A percentile compares a stretch with the other conserved stretches of the same genome.
Conservation (phyloP, 73 alveolate genomes). For the Paramecium tetraurelia region DNA sequence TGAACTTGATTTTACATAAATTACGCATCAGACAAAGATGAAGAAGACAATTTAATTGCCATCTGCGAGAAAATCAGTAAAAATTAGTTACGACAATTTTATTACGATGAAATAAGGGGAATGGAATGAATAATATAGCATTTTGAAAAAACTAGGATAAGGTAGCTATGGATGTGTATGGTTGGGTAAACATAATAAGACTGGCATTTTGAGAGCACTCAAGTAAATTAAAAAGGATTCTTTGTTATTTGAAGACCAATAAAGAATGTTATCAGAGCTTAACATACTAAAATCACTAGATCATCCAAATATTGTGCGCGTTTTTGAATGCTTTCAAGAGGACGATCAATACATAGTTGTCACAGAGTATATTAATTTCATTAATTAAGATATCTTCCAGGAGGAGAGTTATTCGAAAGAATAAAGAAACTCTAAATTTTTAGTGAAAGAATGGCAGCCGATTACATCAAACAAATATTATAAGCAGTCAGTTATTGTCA, state of each 20-base stretch:
- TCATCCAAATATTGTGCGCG: slow-evolving; percentile 69
- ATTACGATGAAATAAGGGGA: slow-evolving; percentile 19
- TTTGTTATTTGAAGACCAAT: background rate
- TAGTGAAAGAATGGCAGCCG: slow-evolving; percentile 77
- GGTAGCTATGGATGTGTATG: slow-evolving; percentile 86
- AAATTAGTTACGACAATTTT: background rate
- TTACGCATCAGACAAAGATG: background rate
- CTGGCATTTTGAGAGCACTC: slow-evolving; percentile 54
- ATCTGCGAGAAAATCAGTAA: background rate
- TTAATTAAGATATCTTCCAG: slow-evolving; percentile 38
- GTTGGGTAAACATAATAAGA: slow-evolving; percentile 77
- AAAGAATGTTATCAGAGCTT: slow-evolving; percentile 43
- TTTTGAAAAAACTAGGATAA: background rate
- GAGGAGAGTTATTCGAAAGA: slow-evolving; percentile 82
- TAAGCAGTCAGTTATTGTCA: slow-evolving; percentile 79
- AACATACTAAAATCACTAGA: slow-evolving; percentile 32
- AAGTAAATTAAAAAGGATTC: background rate
- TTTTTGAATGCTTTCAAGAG: slow-evolving; percentile 66
- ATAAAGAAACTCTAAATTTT: slow-evolving; percentile 59
- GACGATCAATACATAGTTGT: slow-evolving; percentile 49
- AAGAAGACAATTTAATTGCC: background rate
- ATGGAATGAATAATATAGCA: background rate
- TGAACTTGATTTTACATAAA: background rate
- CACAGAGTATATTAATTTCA: slow-evolving; percentile 45
- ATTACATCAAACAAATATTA: slow-evolving; percentile 69